A percentile compares a stretch with the other conserved stretches of the same genome.
Conservation (phyloP, 768 basidiomycete genomes). For the Suillus alpinus region DNA sequence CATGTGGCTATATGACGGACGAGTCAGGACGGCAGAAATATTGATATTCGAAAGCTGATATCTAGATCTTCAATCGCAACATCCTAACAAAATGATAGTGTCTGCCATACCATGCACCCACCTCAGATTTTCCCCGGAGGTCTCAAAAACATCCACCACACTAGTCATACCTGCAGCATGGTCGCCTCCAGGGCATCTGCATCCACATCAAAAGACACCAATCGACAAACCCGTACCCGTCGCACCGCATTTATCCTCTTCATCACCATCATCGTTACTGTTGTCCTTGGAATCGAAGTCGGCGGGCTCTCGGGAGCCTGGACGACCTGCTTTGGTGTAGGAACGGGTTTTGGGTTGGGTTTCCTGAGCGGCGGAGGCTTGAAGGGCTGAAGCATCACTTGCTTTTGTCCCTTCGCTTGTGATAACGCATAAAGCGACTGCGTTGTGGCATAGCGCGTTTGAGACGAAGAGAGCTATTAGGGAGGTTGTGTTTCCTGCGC, state of each 20-base stretch:
- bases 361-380: slow-evolving; percentile 25
- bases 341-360: not conserved
- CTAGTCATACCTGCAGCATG: slow-evolving; percentile 30
- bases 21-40: too few relatives aligned
- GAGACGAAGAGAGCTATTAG: slow-evolving; percentile 1
- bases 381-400: slow-evolving; percentile 20
- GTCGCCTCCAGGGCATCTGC: slow-evolving; percentile 27
- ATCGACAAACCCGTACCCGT: slow-evolving; percentile 27
- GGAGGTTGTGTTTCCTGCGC: slow-evolving; percentile 17
- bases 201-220: slow-evolving; percentile 30
- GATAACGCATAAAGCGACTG: slow-evolving; percentile 2
- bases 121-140: not conserved
- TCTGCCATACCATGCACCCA: not conserved
- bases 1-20: too few relatives aligned
- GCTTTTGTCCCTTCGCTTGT: slow-evolving; percentile 16
- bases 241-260: not conserved
- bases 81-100: too few relatives aligned
- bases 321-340: not conserved
- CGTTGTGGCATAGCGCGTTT: slow-evolving; percentile 18
- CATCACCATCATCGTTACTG: not conserved
- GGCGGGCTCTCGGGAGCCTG: not conserved
- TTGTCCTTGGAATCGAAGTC: not conserved
- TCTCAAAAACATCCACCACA: not conserved
- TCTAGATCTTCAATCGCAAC: too few relatives aligned
- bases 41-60: too few relatives aligned